Conservation (phyloP, 305 asterid species). For the Fraxinus greggii region DNA sequence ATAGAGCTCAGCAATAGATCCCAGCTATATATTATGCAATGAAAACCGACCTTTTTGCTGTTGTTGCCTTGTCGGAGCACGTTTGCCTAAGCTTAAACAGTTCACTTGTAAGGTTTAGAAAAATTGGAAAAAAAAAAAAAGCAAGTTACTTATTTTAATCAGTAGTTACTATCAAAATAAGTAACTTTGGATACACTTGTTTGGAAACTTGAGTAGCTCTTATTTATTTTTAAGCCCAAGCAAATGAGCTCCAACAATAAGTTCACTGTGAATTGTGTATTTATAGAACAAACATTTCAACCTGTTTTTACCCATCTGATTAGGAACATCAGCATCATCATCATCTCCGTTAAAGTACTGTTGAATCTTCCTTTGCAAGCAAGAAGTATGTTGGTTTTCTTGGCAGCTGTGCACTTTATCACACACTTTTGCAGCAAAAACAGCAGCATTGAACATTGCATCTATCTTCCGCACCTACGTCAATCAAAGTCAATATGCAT, state of each 20-base stretch:
- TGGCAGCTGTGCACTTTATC: slow-evolving; percentile 61
- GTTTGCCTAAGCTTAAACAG: neutral
- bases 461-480: slow-evolving; percentile 72
- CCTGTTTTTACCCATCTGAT: slow-evolving; percentile 65
- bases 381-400: slow-evolving; percentile 63
- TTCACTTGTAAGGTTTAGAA: neutral
- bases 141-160: neutral
- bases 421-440: slow-evolving; percentile 62
- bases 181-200: neutral
- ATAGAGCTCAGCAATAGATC: neutral
- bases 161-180: neutral
- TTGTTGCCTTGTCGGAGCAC: neutral
- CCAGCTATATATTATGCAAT: neutral
- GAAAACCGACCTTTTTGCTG: neutral
- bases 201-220: neutral
- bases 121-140: neutral
- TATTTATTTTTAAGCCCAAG: neutral
- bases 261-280: neutral
- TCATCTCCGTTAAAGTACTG: slow-evolving; percentile 64
- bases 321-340: slow-evolving; percentile 43
- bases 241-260: neutral
- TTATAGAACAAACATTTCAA: slow-evolving; percentile 22
- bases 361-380: slow-evolving; percentile 63
- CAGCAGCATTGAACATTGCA: slow-evolving; percentile 61
- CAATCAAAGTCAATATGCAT: slow-evolving; percentile 21